Percentiles rank a stretch among this genome's conserved stretches.
Evolutionary conservation across 2,329 filamentous ascomycete genomes (phyloP).

Genomic region (Hypoxylon sp.): DNA sequence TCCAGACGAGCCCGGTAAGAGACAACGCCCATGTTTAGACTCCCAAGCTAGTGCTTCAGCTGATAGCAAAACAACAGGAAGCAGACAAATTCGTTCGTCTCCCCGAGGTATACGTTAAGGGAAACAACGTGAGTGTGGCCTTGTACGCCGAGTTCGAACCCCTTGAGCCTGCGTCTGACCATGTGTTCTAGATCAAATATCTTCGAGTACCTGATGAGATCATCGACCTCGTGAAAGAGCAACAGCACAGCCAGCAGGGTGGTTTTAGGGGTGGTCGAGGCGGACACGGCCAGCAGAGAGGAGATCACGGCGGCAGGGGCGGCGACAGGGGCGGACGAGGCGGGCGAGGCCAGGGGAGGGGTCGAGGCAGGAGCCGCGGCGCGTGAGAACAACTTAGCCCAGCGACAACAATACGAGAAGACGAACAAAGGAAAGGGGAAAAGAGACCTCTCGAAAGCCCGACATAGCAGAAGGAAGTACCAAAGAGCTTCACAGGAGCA

Average conservation of each 20-base stretch:
- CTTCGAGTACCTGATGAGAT: conserved; percentile 96
- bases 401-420: not conserved
- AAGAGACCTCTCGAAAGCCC: not conserved
- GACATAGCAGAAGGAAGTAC: conserved; percentile 1
- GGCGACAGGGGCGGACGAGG: conserved; percentile 65
- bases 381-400: conserved; percentile 35
- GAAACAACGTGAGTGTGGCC: conserved; percentile 81
- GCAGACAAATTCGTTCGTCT: conserved; percentile 93
- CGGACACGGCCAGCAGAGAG: conserved; percentile 63
- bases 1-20: conserved; percentile 85
- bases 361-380: conserved; percentile 52
- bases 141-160: conserved; percentile 4
- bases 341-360: conserved; percentile 59
- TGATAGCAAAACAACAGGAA: conserved; percentile 63
- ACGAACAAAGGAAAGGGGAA: no score
- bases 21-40: not conserved
- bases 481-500: not conserved
- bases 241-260: conserved; percentile 76
- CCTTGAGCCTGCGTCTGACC: conserved; percentile 33
- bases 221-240: conserved; percentile 91
- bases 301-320: conserved; percentile 64
- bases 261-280: conserved; percentile 72
- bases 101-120: conserved; percentile 94
- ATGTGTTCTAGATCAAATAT: conserved; percentile 86
- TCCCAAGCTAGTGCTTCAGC: conserved; percentile 14